Evolutionary conservation across 805 yeast genomes (phyloP), one percentile per base, ranked within the genome.

Genomic region (Candida insectalens): DNA sequence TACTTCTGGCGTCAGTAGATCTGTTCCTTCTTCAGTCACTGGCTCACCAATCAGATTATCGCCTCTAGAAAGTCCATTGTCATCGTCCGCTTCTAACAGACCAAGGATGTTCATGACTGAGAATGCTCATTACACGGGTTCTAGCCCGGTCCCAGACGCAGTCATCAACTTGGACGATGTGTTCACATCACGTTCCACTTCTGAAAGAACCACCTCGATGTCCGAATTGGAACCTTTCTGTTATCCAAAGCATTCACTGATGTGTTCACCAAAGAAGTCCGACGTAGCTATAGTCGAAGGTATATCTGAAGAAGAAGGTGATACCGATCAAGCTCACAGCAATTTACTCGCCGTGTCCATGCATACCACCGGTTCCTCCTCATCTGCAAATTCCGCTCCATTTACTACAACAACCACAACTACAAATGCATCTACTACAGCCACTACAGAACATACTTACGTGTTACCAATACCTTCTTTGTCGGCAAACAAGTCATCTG

Each of bases 101-200:
- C n/a, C n/a, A n/a, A n/a, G n/a, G n/a, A n/a, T 51, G 26, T 57
- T 51, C 32, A 44, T 57, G 41, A 54, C 62, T 5, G 59, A 57
- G 36, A 60, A 54, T 29, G 47, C 52, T 1, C 39, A 35, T 25
- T 51, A 46, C 32, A 51, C 53, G 16, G 35, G 37, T 28, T 43
- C 43, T 35, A 44, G 58, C 5, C 33, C 39, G 13, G 44, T 55
- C 19, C 60, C 62, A 1, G 47, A 57, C 29, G 57, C 62, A 2
- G 41, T 57, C 12, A 58, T 58, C 14, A 56, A 58, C 41, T 45
- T 58, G 33, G 60, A 57, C 38, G 59, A 51, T 35, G 45, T 55
- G 4, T 42, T 49, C 26, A 46, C 36, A 28, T 40, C 33, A 16
- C 41, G 39, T 6, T 19, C 34, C n/a, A 12, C 36, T 2, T 28